Conservation (phyloP, 768 basidiomycete genomes). For the Exidia glandulosa region DNA sequence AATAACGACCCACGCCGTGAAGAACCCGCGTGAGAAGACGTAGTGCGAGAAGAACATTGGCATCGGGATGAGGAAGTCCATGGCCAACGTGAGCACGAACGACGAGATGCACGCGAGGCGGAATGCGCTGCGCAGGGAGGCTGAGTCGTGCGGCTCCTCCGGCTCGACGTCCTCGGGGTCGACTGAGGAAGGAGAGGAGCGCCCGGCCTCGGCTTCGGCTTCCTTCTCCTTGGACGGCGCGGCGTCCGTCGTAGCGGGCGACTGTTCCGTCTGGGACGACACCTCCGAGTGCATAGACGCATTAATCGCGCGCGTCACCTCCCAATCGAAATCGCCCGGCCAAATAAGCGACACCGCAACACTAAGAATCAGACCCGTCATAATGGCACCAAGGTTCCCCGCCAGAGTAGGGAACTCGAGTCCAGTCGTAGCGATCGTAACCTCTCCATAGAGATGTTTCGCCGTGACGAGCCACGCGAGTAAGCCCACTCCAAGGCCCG, state of each 20-base stretch:
- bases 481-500: constrained; percentile 16
- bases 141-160: not conserved
- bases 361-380: constrained; percentile 15
- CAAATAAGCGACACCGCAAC: constrained; percentile 14
- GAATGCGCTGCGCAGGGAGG: not conserved
- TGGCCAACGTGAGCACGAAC: not conserved
- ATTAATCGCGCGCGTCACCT: constrained; percentile 10
- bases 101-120: not conserved
- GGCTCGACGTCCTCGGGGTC: not conserved
- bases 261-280: not conserved
- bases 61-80: not conserved
- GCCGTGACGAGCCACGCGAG: constrained; percentile 18
- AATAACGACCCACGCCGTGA: not conserved
- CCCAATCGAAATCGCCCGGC: constrained; percentile 19
- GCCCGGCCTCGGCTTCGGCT: not conserved
- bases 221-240: not conserved
- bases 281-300: not conserved
- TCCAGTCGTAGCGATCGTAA: constrained; percentile 16
- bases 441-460: constrained; percentile 9
- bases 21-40: not conserved
- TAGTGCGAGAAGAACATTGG: constrained; percentile 1
- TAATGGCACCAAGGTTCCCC: constrained; percentile 16
- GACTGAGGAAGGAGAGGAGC: not conserved
- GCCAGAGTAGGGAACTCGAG: constrained; percentile 17
- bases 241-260: not conserved